Conservation (phyloP, 2,329 filamentous ascomycete species). For the Penicillium sp. region DNA sequence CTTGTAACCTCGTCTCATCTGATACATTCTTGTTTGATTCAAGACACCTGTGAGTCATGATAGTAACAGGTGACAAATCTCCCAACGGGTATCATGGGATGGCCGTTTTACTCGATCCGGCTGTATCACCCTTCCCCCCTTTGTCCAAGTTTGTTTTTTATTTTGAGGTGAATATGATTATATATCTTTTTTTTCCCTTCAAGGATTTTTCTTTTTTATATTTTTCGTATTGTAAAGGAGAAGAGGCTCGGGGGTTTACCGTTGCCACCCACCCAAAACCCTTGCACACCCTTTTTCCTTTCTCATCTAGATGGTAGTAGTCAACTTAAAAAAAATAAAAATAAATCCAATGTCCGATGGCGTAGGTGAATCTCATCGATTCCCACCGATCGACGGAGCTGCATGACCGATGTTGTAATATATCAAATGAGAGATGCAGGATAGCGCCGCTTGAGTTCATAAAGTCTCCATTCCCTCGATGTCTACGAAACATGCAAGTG, state of each 20-base stretch:
- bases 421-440: slow-evolving; percentile 47
- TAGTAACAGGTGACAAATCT: slow-evolving; percentile 25
- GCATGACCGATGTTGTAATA: slow-evolving; percentile 45
- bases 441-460: slow-evolving; percentile 35
- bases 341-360: slow-evolving; percentile 27
- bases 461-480: slow-evolving; percentile 33
- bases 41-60: slow-evolving; percentile 23
- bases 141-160: slow-evolving; percentile 18
- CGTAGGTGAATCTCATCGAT: slow-evolving; percentile 39
- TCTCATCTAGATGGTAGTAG: slow-evolving; percentile 7
- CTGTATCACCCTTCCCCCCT: slow-evolving; percentile 28
- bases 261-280: slow-evolving; percentile 14
- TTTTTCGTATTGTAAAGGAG: slow-evolving; percentile 7
- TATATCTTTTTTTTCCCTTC: neutral
- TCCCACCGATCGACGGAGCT: slow-evolving; percentile 43
- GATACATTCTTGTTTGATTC: slow-evolving; percentile 24
- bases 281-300: slow-evolving; percentile 9
- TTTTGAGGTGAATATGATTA: slow-evolving; percentile 1
- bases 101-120: slow-evolving; percentile 23
- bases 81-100: slow-evolving; percentile 25
- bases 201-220: neutral
- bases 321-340: slow-evolving; percentile 6
- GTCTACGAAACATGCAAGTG: slow-evolving; percentile 25
- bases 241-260: slow-evolving; percentile 21
- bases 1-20: slow-evolving; percentile 26